These are phyloP conservation scores for Spizellomyces punctatus DNA, from an alignment of 192 early-diverging fungal species.

Conservation along the genomic window DNA sequence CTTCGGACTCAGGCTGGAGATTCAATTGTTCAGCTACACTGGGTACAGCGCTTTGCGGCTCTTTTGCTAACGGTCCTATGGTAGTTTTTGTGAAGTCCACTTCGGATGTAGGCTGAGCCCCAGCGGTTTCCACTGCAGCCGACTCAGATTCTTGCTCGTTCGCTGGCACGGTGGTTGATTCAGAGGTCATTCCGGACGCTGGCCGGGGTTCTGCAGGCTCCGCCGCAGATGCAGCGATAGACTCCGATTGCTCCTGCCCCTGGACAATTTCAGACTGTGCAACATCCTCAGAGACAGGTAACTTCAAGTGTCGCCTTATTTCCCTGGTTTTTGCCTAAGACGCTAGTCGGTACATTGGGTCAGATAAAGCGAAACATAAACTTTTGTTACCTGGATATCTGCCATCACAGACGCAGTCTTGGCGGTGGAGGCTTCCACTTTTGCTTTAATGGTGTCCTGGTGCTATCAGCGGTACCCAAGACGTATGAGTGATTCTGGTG, in stretches of 20 bases:
- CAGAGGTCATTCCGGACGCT: background rate
- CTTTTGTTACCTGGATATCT: slow-evolving; percentile 22
- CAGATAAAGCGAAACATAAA: background rate
- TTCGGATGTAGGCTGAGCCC: no score
- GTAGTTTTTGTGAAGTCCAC: no score
- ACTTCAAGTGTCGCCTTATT: slow-evolving; percentile 19
- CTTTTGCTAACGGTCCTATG: no score
- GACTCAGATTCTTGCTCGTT: background rate
- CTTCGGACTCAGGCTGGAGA: background rate
- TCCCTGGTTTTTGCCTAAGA: slow-evolving; percentile 24
- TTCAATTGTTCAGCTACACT: background rate
- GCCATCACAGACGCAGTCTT: slow-evolving; percentile 14
- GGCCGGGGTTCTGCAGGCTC: background rate
- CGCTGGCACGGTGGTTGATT: background rate
- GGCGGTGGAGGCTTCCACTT: slow-evolving; percentile 5
- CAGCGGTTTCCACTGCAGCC: background rate
- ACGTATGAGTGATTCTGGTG: background rate
- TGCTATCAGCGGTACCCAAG: background rate
- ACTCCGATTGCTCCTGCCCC: background rate
- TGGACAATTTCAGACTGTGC: background rate
- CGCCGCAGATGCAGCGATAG: background rate
- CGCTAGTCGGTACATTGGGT: background rate
- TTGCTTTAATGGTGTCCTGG: slow-evolving; percentile 7
- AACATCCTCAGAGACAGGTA: background rate
- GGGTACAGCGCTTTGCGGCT: background rate